A percentile compares a stretch with the other conserved stretches of the same genome.
Conservation (phyloP, 805 yeast genomes). For the Millerozyma miso region DNA sequence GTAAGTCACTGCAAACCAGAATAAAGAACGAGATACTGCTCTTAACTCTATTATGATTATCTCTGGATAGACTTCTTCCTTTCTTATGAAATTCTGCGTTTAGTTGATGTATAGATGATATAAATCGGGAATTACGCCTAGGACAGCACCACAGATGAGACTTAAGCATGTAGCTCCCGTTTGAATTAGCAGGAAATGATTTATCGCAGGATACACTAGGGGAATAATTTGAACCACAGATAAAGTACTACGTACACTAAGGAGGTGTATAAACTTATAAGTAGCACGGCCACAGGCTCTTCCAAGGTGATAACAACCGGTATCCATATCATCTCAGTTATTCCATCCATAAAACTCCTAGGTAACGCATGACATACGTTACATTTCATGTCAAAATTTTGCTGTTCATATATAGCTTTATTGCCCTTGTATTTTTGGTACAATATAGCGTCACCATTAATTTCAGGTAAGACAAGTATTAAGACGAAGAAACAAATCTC, state of each 20-base stretch:
- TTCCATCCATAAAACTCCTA: constrained; percentile 15
- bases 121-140: constrained; percentile 33
- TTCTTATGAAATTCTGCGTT: constrained; percentile 18
- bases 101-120: constrained; percentile 19
- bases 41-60: constrained; percentile 38
- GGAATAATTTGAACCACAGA: constrained; percentile 50
- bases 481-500: constrained; percentile 11
- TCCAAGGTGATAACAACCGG: constrained; percentile 46
- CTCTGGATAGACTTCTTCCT: constrained; percentile 35
- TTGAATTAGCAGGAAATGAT: constrained; percentile 45
- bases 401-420: too few species aligned
- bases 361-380: constrained; percentile 18
- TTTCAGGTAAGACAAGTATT: constrained; percentile 41
- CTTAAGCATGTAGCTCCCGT: constrained; percentile 44
- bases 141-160: constrained; percentile 40
- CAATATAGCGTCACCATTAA: constrained; percentile 37
- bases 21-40: constrained; percentile 29
- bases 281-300: constrained; percentile 58
- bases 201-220: constrained; percentile 46
- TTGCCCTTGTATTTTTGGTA: constrained; percentile 42
- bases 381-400: constrained; percentile 36
- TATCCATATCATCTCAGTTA: constrained; percentile 38
- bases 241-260: constrained; percentile 50
- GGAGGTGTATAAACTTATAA: constrained; percentile 49
- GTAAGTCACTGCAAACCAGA: too few species aligned